Evolutionary conservation across 2,329 filamentous ascomycete genomes (phyloP).

Genomic region (Fusarium chuoi): DNA sequence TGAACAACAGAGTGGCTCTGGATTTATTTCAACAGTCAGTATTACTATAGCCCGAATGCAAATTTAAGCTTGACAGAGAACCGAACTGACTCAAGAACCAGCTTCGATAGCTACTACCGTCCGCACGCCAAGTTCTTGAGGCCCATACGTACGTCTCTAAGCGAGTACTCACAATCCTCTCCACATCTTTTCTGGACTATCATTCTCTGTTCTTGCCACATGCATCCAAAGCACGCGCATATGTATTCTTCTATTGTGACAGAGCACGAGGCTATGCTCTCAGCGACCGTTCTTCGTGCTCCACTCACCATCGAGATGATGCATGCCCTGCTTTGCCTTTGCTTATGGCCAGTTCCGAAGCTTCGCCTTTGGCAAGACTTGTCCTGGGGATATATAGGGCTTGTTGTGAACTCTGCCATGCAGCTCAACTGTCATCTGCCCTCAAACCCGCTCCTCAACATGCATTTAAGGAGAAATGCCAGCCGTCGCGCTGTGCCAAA

Average conservation of each 20-base stretch:
- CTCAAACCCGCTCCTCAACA: neutral
- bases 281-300: accelerated
- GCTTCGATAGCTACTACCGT: neutral
- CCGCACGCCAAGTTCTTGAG: neutral
- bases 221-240: neutral
- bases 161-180: neutral
- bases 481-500: neutral
- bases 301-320: neutral
- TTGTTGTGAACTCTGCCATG: neutral
- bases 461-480: neutral
- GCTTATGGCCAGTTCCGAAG: neutral
- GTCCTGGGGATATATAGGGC: neutral
- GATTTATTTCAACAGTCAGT: neutral
- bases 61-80: neutral
- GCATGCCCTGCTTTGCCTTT: neutral
- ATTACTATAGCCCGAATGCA: accelerated
- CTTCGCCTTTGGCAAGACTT: neutral
- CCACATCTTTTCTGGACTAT: neutral
- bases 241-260: neutral
- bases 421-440: neutral
- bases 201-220: neutral
- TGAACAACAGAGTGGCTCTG: neutral
- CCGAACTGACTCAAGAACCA: neutral
- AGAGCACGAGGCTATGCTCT: neutral
- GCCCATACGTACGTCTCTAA: neutral